Conservation (phyloP, 192 early-diverging fungal genomes). For the Gorgonomyces haynaldii region DNA sequence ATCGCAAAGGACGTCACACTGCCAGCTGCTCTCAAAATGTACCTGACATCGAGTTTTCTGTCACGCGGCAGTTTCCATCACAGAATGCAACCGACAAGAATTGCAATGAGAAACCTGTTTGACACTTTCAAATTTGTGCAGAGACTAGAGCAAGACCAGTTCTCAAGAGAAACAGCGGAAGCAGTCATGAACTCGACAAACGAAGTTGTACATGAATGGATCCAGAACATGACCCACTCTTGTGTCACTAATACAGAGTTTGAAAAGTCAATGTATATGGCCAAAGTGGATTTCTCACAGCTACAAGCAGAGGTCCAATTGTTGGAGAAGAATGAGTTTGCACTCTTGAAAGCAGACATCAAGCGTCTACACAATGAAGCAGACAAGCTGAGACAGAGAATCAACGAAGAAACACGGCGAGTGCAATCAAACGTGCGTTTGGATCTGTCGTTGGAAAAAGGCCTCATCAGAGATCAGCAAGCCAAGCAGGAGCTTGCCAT, state of each 20-base stretch:
- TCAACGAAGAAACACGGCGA: slow-evolving; percentile 71
- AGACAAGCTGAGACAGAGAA: slow-evolving; percentile 69
- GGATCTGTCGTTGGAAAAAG: slow-evolving; percentile 83
- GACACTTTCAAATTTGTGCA: slow-evolving; percentile 72
- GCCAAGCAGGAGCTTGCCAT: slow-evolving; percentile 72
- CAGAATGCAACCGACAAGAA: too few relatives aligned
- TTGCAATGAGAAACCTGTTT: too few relatives aligned
- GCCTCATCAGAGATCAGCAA: slow-evolving; percentile 74
- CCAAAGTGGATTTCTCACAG: slow-evolving; percentile 81
- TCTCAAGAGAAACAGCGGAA: slow-evolving; percentile 55
- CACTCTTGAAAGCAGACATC: slow-evolving; percentile 68
- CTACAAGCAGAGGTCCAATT: slow-evolving; percentile 78
- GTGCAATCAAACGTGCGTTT: slow-evolving; percentile 75
- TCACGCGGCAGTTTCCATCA: too few relatives aligned
- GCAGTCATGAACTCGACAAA: slow-evolving; percentile 62
- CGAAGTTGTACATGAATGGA: slow-evolving; percentile 61
- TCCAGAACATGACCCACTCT: slow-evolving; percentile 13
- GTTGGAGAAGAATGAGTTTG: slow-evolving; percentile 83
- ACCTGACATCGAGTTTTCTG: too few relatives aligned
- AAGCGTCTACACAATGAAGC: slow-evolving; percentile 67
- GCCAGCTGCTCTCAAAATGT: too few relatives aligned
- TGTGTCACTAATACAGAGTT: slow-evolving; percentile 26
- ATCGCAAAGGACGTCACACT: too few relatives aligned
- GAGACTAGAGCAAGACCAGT: slow-evolving; percentile 60
- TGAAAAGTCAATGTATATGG: slow-evolving; percentile 62